Percentiles rank a stretch among this genome's conserved stretches.
phyloP scores from a whole-genome alignment of 371 early-diverging fungal species.

The Mortierella sp. region DNA sequence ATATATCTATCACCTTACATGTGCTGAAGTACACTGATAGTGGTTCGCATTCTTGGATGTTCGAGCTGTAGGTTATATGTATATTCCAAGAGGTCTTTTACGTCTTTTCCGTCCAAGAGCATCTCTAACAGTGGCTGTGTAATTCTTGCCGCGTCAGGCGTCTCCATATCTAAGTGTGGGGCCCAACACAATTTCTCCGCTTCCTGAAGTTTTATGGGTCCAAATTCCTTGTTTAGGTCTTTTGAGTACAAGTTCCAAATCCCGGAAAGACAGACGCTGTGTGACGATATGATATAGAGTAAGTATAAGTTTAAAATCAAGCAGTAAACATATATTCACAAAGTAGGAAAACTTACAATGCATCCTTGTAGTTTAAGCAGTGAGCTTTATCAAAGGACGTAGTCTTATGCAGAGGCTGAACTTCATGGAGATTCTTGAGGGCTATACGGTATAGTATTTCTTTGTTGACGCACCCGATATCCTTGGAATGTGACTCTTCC shows the following conservation, averaged over 20 bases:
- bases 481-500: not conserved
- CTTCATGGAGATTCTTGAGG: constrained; percentile 2
- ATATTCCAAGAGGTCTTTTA: no score
- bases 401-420: not conserved
- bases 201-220: not conserved
- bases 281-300: no score
- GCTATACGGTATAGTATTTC: not conserved
- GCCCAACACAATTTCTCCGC: not conserved
- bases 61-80: not conserved
- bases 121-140: no score
- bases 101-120: no score
- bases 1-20: no score
- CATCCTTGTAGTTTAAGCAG: constrained; percentile 1
- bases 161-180: not conserved
- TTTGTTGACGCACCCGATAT: not conserved
- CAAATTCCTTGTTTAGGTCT: not conserved
- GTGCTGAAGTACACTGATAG: not conserved
- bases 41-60: not conserved
- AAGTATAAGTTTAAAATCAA: no score
- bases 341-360: not conserved
- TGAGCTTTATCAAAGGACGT: not conserved
- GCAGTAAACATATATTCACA: no score
- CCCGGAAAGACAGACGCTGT: not conserved
- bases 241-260: constrained; percentile 1
- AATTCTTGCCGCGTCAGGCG: not conserved